Base-by-base conservation (phyloP, 768 basidiomycete species). In the Boletus reticuloceps region DNA sequence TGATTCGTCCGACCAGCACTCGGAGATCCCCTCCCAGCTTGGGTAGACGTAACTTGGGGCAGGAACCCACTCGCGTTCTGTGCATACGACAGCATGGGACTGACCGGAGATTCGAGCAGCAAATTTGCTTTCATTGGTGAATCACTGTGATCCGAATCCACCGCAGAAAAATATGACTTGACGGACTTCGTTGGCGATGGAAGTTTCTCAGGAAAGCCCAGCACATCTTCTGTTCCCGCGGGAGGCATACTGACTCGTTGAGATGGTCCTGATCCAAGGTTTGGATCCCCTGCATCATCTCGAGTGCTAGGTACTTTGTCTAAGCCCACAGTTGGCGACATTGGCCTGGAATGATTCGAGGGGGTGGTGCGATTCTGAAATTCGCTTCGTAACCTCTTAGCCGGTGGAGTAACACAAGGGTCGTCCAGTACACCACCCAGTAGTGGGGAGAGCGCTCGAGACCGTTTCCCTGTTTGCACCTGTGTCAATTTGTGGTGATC, bases 41-140 rank as follows among this genome's bases (percentile, higher is more conserved):
- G 75, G 10, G 78, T 75, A 3, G 76, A 77, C 31, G 69, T 64
- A 47, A 70, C 62, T 56, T 59, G 69, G 4, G 76, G 78, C 7
- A 64, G 69, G 54, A 80, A 78, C 12, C 60, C 59, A 36, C 61
- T 65, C 19, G 66, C 54, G 53, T 73, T 67, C 63, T 70, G 75
- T 7, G 72, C 59, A 47, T 79, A 73, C 31, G 65, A 68, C 11
- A 71, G 63, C 64, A 69, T 71, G 6, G 61, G 65, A 37, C 63
- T 64, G 44, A 71, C 66, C 7, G 75, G 74, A 0, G 75, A 75
- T 20, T 69, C 65, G 2, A 73, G 56, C 27, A 70, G 57, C 41
- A 72, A 37, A 39, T 68, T 67, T 16, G 52, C 58, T 34, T 51
- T 59, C 36, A 59, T 31, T 4, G 69, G 68, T 4, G 72, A 66